These are phyloP conservation scores for Fonsecaea monophora DNA, from an alignment of 2,329 filamentous ascomycete species.

Conservation along the genomic window DNA sequence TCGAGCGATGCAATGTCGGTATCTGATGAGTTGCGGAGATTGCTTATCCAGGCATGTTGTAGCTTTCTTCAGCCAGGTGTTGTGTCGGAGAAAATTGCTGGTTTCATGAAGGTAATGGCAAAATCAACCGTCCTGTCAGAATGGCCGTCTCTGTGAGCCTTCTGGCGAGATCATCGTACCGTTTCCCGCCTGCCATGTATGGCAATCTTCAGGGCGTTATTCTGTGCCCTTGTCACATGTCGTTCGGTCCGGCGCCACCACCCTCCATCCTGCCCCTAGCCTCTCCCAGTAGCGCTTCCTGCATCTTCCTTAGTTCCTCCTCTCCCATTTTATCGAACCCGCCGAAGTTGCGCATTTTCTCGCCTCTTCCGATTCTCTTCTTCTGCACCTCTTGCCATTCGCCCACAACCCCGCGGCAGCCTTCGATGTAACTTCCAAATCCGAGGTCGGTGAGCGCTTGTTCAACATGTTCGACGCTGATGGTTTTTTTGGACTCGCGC, in stretches of 20 bases:
- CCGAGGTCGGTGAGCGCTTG: constrained; percentile 91
- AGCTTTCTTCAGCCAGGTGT: neutral
- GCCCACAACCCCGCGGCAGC: constrained; percentile 82
- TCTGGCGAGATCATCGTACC: neutral
- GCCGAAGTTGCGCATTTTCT: constrained; percentile 97
- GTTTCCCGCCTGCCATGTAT: neutral
- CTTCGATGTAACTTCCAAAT: constrained; percentile 88
- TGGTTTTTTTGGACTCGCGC: constrained; percentile 99
- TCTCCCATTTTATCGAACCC: constrained; percentile 91
- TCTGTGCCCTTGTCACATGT: constrained; percentile 4
- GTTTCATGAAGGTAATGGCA: neutral
- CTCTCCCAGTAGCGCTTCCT: constrained; percentile 88
- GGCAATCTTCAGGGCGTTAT: neutral
- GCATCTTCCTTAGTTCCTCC: constrained; percentile 85
- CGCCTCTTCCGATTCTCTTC: constrained; percentile 66
- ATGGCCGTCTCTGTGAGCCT: neutral
- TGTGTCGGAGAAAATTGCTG: neutral
- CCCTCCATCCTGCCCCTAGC: constrained; percentile 68
- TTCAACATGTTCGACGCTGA: constrained; percentile 96
- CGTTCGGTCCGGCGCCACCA: constrained; percentile 13
- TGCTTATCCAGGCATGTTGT: neutral
- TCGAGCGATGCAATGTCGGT: neutral
- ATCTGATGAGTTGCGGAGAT: neutral
- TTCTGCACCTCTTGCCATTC: constrained; percentile 94
- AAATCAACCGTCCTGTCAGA: neutral